phyloP scores from a whole-genome alignment of 768 basidiomycete genomes.

The Tulasnella sp. region DNA sequence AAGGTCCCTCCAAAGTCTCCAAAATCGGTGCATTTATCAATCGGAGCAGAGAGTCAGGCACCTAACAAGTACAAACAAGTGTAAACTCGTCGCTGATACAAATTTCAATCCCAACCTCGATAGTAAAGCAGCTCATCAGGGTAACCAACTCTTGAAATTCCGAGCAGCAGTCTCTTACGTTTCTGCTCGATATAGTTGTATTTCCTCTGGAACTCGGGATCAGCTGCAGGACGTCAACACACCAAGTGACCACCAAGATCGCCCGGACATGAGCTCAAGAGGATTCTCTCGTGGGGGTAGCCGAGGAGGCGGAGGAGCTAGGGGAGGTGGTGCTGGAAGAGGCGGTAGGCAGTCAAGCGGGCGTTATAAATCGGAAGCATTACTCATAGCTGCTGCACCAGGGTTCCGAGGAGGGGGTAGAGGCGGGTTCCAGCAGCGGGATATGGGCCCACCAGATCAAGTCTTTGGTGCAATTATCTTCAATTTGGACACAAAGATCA shows the following conservation, averaged over 20 bases:
- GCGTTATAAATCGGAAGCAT: neutral
- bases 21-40: too few species aligned
- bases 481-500: neutral
- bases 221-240: neutral
- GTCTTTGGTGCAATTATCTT: slow-evolving; percentile 57
- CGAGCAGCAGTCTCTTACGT: neutral
- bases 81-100: slow-evolving; percentile 7
- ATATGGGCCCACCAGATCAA: slow-evolving; percentile 72
- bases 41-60: neutral
- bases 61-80: neutral
- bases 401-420: slow-evolving; percentile 45
- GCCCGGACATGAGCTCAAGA: slow-evolving; percentile 16
- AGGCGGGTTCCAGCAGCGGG: slow-evolving; percentile 66
- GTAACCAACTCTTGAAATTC: neutral
- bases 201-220: neutral
- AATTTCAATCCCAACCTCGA: slow-evolving; percentile 15
- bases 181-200: neutral
- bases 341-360: neutral
- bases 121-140: neutral
- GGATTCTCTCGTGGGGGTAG: slow-evolving; percentile 13
- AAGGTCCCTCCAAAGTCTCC: neutral
- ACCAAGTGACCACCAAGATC: neutral
- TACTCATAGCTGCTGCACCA: neutral
- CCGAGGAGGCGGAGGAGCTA: slow-evolving; percentile 9
- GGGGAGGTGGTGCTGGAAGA: neutral